These are phyloP conservation scores for Mycena indigotica DNA, from an alignment of 768 basidiomycete genomes.

Conservation along the genomic window DNA sequence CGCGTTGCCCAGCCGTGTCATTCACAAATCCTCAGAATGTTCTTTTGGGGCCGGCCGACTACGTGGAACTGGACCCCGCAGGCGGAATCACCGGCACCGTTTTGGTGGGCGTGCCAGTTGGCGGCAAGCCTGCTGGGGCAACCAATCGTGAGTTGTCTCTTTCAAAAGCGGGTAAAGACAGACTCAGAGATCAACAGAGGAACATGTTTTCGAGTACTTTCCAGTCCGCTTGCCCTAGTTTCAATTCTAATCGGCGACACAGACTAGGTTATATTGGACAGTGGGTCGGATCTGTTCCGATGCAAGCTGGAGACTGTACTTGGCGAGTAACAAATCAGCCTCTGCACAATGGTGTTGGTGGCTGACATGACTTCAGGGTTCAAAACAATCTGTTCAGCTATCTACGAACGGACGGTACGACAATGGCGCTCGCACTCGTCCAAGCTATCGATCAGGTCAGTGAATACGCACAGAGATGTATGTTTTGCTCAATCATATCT, in stretches of 20 bases:
- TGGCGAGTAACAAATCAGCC: conserved; percentile 1
- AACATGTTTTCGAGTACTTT: conserved; percentile 19
- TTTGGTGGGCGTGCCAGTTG: neutral
- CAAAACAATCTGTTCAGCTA: conserved; percentile 1
- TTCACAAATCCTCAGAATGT: neutral
- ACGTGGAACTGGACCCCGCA: neutral
- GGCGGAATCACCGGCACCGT: neutral
- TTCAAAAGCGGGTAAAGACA: neutral
- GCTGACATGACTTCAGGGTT: neutral
- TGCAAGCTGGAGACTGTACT: neutral
- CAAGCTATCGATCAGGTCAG: conserved; percentile 9
- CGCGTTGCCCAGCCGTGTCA: neutral
- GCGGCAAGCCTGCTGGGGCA: neutral
- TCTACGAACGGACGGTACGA: neutral
- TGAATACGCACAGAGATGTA: no score
- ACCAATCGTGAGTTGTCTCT: neutral
- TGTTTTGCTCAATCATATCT: neutral
- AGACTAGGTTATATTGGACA: conserved; percentile 16
- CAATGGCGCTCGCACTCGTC: conserved; percentile 6
- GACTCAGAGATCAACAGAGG: conserved; percentile 4
- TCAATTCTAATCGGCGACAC: neutral
- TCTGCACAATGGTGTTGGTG: no score
- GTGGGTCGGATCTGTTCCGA: neutral
- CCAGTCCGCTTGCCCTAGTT: neutral
- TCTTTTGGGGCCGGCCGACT: neutral